Evolutionary conservation across 768 basidiomycete genomes (phyloP), one percentile per base, ranked within the genome.

Genomic region (Gloeostereum incarnatum): DNA sequence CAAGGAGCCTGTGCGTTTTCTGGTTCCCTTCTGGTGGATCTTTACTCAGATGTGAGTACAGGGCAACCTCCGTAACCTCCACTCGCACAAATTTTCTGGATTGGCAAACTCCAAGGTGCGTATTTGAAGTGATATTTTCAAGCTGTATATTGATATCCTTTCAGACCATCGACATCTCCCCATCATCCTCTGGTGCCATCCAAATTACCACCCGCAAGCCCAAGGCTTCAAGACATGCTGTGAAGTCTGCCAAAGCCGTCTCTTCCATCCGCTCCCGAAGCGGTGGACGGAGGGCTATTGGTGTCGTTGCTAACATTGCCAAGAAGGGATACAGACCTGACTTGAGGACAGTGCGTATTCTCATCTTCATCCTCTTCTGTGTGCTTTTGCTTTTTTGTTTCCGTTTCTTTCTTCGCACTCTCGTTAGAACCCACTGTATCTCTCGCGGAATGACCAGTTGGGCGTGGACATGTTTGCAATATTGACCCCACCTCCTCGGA

Each of bases 381-480:
- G 38, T 46, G 41, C 27, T 24, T 45, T 46, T 20, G 21, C 23
- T 35, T 17, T 41, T 11, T 34, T 27, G 27, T 9, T 35, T 18
- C 13, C 6, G 18, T n/a, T 11, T 31, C 25, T 30, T 25, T 27
- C 38, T 52, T 66, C 62, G 84, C 86, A 88, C 65, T 80, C 78
- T 74, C 79, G 80, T 80, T 90, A 90, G 86, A 90, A 86, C 86
- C 86, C 81, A 69, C 84, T 75, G 81, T 81, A 85, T 53, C 58
- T 49, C 59, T 59, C 71, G 69, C 63, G 61, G 58, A 38, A 80
- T 80, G 83, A 88, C 81, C n/a, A 70, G 84, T 64, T 72, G 84
- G 83, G 86, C 75, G 86, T 90, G 84, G 86, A 90, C 80, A 85
- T 63, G 84, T 83, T 73, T 90, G 86, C 86, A 78, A 90, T 60